A percentile compares a stretch with the other conserved stretches of the same genome.
Evolutionary conservation across 495 filamentous ascomycete species (phyloP).

Genomic region (Bathelium albidoporum): DNA sequence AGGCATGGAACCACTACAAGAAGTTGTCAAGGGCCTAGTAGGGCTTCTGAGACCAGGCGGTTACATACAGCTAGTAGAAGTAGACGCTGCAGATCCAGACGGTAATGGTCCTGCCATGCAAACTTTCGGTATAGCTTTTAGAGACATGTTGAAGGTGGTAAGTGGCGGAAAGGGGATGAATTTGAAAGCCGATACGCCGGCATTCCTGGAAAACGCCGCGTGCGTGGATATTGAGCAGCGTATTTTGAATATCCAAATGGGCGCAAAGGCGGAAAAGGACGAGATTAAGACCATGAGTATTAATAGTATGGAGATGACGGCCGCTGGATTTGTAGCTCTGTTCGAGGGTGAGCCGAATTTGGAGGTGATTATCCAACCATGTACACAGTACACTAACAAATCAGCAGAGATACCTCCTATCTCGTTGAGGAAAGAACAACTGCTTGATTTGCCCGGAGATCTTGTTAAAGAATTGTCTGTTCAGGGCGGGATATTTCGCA

Average conservation of each 20-base stretch:
- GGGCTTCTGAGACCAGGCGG: slow-evolving; percentile 12
- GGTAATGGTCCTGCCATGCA: background rate
- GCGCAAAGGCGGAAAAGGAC: background rate
- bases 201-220: background rate
- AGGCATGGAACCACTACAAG: background rate
- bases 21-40: slow-evolving; percentile 4
- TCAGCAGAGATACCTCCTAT: background rate
- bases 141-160: background rate
- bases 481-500: background rate
- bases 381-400: background rate
- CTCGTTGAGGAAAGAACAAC: background rate
- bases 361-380: too few species aligned
- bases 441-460: background rate
- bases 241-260: background rate
- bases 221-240: background rate
- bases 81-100: background rate
- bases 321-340: background rate
- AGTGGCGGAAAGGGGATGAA: slow-evolving; percentile 12
- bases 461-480: background rate
- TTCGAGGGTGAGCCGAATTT: background rate
- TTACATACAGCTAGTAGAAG: slow-evolving; percentile 13
- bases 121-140: background rate
- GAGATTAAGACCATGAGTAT: background rate
- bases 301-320: background rate
- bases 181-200: background rate